Evolutionary conservation across 495 filamentous ascomycete species (phyloP).

Genomic region (Neurospora sp.): DNA sequence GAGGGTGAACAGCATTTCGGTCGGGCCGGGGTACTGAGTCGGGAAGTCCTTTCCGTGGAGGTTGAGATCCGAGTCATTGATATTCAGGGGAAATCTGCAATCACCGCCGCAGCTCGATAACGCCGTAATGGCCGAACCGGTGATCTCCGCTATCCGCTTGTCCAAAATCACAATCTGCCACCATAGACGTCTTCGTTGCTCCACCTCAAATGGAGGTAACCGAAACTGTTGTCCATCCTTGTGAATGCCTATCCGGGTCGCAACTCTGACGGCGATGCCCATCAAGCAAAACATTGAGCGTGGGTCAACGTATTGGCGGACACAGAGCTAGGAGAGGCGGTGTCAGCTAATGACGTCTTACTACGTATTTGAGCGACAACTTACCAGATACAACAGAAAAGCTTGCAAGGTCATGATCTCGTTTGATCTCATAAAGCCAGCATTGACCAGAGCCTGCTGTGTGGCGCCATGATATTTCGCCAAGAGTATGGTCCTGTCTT

Average conservation of each 20-base stretch:
- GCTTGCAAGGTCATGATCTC: slow-evolving; percentile 47
- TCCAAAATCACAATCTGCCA: slow-evolving; percentile 62
- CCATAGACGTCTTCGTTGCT: slow-evolving; percentile 60
- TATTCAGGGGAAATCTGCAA: slow-evolving; percentile 41
- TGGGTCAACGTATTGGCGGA: slow-evolving; percentile 38
- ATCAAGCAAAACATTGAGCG: slow-evolving; percentile 44
- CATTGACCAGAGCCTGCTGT: slow-evolving; percentile 47
- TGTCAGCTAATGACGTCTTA: background rate
- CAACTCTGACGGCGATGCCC: slow-evolving; percentile 56
- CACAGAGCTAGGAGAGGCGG: slow-evolving; percentile 26
- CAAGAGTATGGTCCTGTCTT: slow-evolving; percentile 33
- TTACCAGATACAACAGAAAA: slow-evolving; percentile 45
- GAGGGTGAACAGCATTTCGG: slow-evolving; percentile 42
- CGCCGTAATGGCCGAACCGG: slow-evolving; percentile 53
- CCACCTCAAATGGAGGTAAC: slow-evolving; percentile 57
- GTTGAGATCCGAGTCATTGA: slow-evolving; percentile 47
- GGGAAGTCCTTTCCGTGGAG: slow-evolving; percentile 36
- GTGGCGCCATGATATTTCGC: slow-evolving; percentile 37
- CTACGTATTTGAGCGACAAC: background rate
- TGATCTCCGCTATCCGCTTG: slow-evolving; percentile 50
- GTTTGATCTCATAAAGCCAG: slow-evolving; percentile 44
- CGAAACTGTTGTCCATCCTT: slow-evolving; percentile 50
- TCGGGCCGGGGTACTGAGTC: slow-evolving; percentile 30
- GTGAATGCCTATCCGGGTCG: slow-evolving; percentile 57
- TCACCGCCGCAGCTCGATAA: slow-evolving; percentile 35